Base-by-base conservation (phyloP, 2,329 filamentous ascomycete species). In the Ophiostoma ips region DNA sequence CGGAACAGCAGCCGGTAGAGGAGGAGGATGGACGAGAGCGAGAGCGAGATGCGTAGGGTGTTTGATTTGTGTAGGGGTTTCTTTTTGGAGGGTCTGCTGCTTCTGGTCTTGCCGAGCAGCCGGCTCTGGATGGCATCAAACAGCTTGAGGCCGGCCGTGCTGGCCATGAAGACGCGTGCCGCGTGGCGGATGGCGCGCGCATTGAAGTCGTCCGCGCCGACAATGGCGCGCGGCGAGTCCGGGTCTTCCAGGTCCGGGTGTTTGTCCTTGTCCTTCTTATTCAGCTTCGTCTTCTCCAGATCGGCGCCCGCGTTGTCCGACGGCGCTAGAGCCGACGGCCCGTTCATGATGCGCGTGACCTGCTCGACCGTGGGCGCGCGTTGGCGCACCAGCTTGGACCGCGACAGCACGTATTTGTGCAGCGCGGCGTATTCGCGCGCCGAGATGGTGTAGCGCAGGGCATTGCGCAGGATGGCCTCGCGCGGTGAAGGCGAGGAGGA, bases 1-100 rank as follows among this genome's bases (percentile, higher is more conserved):
- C 90, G 86, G 67, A 90, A 87, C 24, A 96, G 79, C 1, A 95
- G 72, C 30, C 92, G 81, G 64, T 98, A 92, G 54, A 62, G 78
- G 40, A 96, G 78, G 18, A 96, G 75, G 55, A 95, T 87, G 3
- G 85, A 76, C 15, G 88, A 89, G 13, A 95, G 73, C 0, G 87
- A 92, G 9, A 89, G 71, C 0, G 88, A 90, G 10, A 95, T 72
- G 50, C 88, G 78, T 47, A 92, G 70, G 21, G 84, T 83, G 0
- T 81, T 72, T 0, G 82, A 87, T 54, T 75, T 77, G 66, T 77
- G 73, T 15, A 79, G 67, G 0, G 76, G 71, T 38, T 73, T 66
- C 58, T 74, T 77, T 57, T 72, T 56, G 34, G 43, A n/a, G 2
- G 31, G 46, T 24, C 12, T 8, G 8, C 6, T 10, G n/a, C n/a